Evolutionary conservation across 2,329 filamentous ascomycete genomes (phyloP), one percentile per base, ranked within the genome.

Genomic region (Ophiostoma sp.): DNA sequence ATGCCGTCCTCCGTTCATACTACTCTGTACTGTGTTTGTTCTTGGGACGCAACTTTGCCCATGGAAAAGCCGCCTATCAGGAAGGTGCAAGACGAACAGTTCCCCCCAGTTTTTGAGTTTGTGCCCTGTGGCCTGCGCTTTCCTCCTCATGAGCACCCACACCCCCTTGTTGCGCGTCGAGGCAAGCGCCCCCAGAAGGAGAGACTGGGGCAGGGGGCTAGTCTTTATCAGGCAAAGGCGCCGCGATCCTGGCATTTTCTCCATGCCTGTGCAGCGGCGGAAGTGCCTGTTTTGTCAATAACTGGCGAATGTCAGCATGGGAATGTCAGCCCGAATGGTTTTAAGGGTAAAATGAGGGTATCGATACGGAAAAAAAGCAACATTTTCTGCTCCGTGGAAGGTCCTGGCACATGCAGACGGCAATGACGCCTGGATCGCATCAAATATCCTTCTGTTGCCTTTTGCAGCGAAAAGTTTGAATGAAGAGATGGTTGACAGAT

Each of bases 241-340:
- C 69, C 69, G 69, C 55, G 59, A 42, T 31, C 68, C 55, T 45
- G 66, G 19, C 28, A 66, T 31, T 28, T 57, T 61, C 45, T 48
- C 61, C 68, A 39, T 66, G 12, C 69, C 50, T 9, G 31, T 70
- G 52, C 45, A 69, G 61, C 61, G 69, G 69, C 69, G 73, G 73
- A 72, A 63, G 45, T 72, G 69, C 73, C 73, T 74, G 31, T 72
- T 74, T 69, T 42, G 72, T 63, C 33, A 19, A 61, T 36, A 52
- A 52, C 36, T 64, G 57, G 70, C 28, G 59, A 63, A 36, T n/a
- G 50, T 19, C 45, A 72, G 63, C 33, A 15, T 66, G 31, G 31
- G 2, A 19, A 63, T 55, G 42, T 50, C 28, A 61, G 17, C 19
- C 57, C 57, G 39, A 42, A 12, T 12, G 39, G 3, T 42, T 42